Conservation (phyloP, 495 filamentous ascomycete species). For the Tuber brumale region DNA sequence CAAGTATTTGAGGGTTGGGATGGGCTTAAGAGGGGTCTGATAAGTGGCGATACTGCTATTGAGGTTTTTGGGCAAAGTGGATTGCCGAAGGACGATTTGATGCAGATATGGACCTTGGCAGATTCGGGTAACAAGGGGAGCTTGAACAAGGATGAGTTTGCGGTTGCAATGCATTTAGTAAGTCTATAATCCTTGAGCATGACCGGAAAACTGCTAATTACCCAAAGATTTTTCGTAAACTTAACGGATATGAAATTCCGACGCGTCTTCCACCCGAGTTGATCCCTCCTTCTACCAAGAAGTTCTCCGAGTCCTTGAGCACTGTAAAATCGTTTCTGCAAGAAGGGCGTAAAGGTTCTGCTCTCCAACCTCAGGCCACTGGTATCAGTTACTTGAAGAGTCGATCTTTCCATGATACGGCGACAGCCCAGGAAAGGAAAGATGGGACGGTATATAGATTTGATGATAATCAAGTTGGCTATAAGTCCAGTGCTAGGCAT, state of each 20-base stretch:
- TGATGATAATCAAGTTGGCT: slow-evolving; percentile 82
- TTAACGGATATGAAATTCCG: slow-evolving; percentile 94
- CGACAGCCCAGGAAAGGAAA: slow-evolving; percentile 58
- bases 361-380: slow-evolving; percentile 88
- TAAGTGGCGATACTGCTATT: slow-evolving; percentile 87
- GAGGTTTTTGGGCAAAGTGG: slow-evolving; percentile 98
- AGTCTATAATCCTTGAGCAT: not conserved
- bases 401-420: slow-evolving; percentile 72
- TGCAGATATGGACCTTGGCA: slow-evolving; percentile 89
- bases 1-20: slow-evolving; percentile 95
- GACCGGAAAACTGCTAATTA: slow-evolving; percentile 13
- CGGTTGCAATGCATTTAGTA: slow-evolving; percentile 90
- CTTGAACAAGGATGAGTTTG: slow-evolving; percentile 95
- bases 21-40: slow-evolving; percentile 85
- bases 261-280: slow-evolving; percentile 86
- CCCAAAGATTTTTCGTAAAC: slow-evolving; percentile 72
- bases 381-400: slow-evolving; percentile 95
- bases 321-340: slow-evolving; percentile 88
- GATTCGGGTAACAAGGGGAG: slow-evolving; percentile 89
- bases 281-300: slow-evolving; percentile 90
- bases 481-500: slow-evolving; percentile 87
- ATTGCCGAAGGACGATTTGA: slow-evolving; percentile 77
- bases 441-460: slow-evolving; percentile 97
- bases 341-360: slow-evolving; percentile 82
- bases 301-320: slow-evolving; percentile 84